A percentile compares a stretch with the other conserved stretches of the same genome.
Evolutionary conservation across 2,329 filamentous ascomycete species (phyloP).

Genomic region (Beauveria asiatica): DNA sequence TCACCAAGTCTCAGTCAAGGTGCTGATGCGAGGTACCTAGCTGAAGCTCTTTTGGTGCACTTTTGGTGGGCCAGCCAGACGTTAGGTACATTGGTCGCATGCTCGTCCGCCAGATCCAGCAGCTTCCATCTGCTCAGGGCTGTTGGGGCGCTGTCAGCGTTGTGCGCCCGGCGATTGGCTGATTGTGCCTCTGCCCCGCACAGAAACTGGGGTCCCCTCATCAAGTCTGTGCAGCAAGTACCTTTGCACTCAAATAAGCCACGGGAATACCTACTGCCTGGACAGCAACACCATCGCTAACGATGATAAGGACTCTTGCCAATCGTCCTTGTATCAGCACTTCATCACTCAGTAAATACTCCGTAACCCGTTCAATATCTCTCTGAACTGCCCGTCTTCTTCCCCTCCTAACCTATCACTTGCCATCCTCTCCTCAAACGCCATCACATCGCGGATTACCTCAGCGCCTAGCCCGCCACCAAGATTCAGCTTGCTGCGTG

Average conservation of each 20-base stretch:
- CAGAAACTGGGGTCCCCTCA: conserved; percentile 6
- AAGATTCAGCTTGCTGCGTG: not conserved
- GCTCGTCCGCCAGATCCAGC: conserved; percentile 1
- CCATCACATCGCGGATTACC: not conserved
- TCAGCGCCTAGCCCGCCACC: not conserved
- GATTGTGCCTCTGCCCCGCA: not conserved
- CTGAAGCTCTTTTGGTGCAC: not conserved
- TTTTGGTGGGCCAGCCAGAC: not conserved
- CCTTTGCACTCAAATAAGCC: not conserved
- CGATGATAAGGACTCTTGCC: not conserved
- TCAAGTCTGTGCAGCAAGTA: not conserved
- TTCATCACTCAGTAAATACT: too few relatives aligned
- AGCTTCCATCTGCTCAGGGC: conserved; percentile 10
- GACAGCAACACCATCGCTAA: not conserved
- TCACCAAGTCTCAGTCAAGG: not conserved
- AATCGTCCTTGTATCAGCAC: not conserved
- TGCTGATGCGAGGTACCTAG: not conserved
- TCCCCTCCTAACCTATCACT: not conserved
- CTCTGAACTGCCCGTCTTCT: too few relatives aligned
- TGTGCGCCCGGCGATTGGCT: not conserved
- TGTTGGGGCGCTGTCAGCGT: conserved; percentile 5
- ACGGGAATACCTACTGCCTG: not conserved
- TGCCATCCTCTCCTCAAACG: not conserved
- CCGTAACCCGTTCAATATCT: not conserved
- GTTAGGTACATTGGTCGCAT: not conserved